These are phyloP conservation scores for Orbilia brochopaga DNA, from an alignment of 2,329 filamentous ascomycete genomes.

Conservation along the genomic window DNA sequence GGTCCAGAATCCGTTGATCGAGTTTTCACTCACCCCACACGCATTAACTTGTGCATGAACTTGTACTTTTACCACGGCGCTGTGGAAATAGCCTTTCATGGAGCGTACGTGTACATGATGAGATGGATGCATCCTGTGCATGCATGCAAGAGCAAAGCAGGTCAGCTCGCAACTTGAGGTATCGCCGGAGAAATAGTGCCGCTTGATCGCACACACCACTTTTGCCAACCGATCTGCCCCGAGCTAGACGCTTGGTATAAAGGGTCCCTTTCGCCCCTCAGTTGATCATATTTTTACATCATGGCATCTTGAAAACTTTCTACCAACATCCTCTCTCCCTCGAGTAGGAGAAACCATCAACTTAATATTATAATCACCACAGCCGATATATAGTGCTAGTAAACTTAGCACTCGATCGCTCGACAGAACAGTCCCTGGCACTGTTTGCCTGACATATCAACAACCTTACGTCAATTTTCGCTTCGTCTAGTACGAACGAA, in stretches of 20 bases:
- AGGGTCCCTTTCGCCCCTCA: constrained; percentile 23
- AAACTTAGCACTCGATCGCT: no score
- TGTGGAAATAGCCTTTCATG: constrained; percentile 31
- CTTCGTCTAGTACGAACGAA: not conserved
- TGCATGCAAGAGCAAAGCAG: constrained; percentile 30
- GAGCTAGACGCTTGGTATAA: constrained; percentile 17
- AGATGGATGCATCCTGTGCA: not conserved
- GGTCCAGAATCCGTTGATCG: constrained; percentile 9
- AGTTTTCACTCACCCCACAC: not conserved
- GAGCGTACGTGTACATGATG: constrained; percentile 11
- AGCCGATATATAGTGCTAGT: not conserved
- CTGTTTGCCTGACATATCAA: not conserved
- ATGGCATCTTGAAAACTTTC: constrained; percentile 1
- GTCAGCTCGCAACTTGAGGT: constrained; percentile 27
- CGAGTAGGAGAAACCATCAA: not conserved
- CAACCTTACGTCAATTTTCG: not conserved
- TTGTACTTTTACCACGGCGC: constrained; percentile 16
- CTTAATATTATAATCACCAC: not conserved
- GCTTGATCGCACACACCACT: constrained; percentile 15
- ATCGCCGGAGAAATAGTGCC: constrained; percentile 28
- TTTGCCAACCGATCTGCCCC: constrained; percentile 20
- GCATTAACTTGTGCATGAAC: not conserved
- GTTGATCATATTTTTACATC: constrained; percentile 1
- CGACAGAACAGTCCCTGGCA: not conserved
- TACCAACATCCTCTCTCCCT: not conserved